Percentiles rank a stretch among this genome's conserved stretches.
phyloP scores from a whole-genome alignment of 768 basidiomycete species.

The Boletus pseudopeckii region DNA sequence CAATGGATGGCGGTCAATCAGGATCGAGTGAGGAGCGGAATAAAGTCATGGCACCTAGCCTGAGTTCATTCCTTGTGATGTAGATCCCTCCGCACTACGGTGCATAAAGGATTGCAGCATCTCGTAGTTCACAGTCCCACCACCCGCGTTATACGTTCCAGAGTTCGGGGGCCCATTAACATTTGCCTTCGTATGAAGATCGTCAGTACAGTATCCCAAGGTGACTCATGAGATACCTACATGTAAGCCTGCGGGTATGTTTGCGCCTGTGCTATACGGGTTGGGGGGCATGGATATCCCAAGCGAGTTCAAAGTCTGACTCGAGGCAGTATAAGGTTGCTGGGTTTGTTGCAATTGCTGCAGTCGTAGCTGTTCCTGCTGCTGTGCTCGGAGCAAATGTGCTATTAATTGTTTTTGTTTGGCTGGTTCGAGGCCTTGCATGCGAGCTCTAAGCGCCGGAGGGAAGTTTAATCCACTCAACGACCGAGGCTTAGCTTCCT shows the following conservation, averaged over 20 bases:
- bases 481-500: conserved; percentile 5
- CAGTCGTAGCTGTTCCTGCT: conserved; percentile 24
- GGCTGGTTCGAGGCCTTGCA: conserved; percentile 25
- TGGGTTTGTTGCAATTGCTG: conserved; percentile 25
- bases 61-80: conserved; percentile 17
- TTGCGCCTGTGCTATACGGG: conserved; percentile 4
- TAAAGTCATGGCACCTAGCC: conserved; percentile 9
- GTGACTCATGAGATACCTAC: conserved; percentile 8
- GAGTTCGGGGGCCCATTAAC: conserved; percentile 2
- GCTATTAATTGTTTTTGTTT: conserved; percentile 20
- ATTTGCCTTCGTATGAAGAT: conserved; percentile 11
- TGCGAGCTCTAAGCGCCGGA: conserved; percentile 13
- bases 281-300: conserved; percentile 10
- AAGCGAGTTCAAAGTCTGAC: conserved; percentile 15
- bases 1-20: not conserved
- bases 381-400: conserved; percentile 15
- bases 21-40: not conserved
- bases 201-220: not conserved
- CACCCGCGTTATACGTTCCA: conserved; percentile 24
- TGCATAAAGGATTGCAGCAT: conserved; percentile 49
- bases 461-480: not conserved
- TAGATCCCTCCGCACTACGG: conserved; percentile 33
- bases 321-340: conserved; percentile 10
- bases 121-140: conserved; percentile 35
- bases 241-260: conserved; percentile 15